Conservation (phyloP, 1,284 basidiomycete genomes). For the Crucibulum cyathiforme region DNA sequence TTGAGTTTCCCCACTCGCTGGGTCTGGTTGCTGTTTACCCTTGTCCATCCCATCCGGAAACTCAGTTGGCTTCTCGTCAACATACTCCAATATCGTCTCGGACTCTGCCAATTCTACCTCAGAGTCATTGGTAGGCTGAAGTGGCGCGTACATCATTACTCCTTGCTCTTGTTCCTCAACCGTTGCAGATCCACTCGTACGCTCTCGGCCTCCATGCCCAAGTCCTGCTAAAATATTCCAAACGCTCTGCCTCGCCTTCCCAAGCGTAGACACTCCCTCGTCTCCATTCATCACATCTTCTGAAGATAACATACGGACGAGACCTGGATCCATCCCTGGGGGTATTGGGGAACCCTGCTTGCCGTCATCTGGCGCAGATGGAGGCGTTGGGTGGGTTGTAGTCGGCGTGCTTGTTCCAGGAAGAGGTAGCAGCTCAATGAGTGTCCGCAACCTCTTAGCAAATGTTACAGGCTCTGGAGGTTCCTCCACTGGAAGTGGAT, state of each 20-base stretch:
- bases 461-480: constrained; percentile 31
- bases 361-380: constrained; percentile 18
- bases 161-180: constrained; percentile 50
- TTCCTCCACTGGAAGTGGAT: not conserved
- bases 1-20: constrained; percentile 2
- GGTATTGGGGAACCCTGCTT: constrained; percentile 39
- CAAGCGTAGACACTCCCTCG: constrained; percentile 14
- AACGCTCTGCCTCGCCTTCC: constrained; percentile 55
- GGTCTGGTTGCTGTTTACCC: constrained; percentile 12
- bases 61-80: constrained; percentile 28
- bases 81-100: constrained; percentile 55
- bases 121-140: constrained; percentile 65
- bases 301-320: constrained; percentile 56
- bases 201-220: constrained; percentile 30
- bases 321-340: constrained; percentile 47
- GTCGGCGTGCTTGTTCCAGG: constrained; percentile 13
- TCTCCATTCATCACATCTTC: constrained; percentile 61
- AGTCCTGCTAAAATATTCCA: constrained; percentile 65
- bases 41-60: constrained; percentile 4
- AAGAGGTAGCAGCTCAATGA: constrained; percentile 33
- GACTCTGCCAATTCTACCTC: constrained; percentile 71
- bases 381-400: constrained; percentile 8
- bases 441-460: constrained; percentile 25
- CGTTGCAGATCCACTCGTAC: constrained; percentile 5
- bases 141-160: constrained; percentile 76